Evolutionary conservation across 345 rosid genomes (phyloP), one percentile per base, ranked within the genome.

Genomic region (Boechera retrofracta): DNA sequence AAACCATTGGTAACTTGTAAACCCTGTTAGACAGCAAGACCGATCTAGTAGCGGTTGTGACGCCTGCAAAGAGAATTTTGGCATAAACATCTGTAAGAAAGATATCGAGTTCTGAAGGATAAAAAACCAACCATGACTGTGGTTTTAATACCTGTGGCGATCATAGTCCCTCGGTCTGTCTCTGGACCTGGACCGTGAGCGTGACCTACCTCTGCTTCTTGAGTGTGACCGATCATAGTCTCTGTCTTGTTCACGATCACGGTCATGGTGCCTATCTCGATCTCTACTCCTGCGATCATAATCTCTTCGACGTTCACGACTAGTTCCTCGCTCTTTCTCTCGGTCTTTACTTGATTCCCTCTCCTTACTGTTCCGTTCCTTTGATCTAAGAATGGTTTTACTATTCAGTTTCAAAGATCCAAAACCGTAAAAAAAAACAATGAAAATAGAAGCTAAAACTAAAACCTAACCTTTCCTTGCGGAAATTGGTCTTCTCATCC

Each of bases 161-260:
- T 91, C 94, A 83, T 88, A 81, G 73, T 93, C 96, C 81, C 97
- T 83, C 2, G 90, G 70, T 49, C 76, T 91, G 71, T 93, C 98
- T 81, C 63, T 83, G n/a, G 98, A 93, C 56, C 93, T 84, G 39
- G 98, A 93, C 9, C 94, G 86, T 28, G 98, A 92, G 32, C 89
- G 96, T 0, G 98, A 93, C 75, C 96, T 86, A 58, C 81, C 91
- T 33, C 82, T 85, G 69, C 82, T 87, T 86, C 92, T 88, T 64
- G 97, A 82, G 61, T 93, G 91, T 54, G 89, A 70, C 11, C 81
- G 90, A 68, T 90, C 94, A 33, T 80, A 72, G 76, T 89, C 91
- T 67, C 92, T 74, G 47, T 66, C 59, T 16, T 65, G 71, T 64
- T 90, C 89, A 74, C 83, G 91, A 67, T 87, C 91, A 62, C 96